Evolutionary conservation across 2,329 filamentous ascomycete species (phyloP).

Genomic region (Fusarium mangiferae): DNA sequence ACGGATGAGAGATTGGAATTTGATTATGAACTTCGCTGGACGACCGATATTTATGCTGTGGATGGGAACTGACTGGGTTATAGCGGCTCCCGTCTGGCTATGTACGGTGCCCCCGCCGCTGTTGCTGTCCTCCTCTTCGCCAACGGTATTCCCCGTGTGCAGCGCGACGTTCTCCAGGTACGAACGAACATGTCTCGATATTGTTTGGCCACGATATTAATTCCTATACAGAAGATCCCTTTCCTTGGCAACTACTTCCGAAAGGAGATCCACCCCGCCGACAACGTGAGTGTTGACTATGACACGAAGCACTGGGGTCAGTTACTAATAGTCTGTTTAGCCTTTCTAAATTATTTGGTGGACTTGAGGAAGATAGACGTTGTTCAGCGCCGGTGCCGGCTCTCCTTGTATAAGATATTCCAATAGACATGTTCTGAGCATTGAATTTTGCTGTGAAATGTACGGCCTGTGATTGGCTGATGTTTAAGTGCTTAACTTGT

Average conservation of each 20-base stretch:
- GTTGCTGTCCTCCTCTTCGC: constrained; percentile 69
- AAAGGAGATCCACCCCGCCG: constrained; percentile 66
- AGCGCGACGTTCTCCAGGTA: constrained; percentile 69
- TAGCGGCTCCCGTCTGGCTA: constrained; percentile 63
- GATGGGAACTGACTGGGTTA: constrained; percentile 25
- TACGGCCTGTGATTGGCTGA: constrained; percentile 39
- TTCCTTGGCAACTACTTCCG: constrained; percentile 62
- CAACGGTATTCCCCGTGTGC: constrained; percentile 70
- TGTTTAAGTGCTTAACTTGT: background rate
- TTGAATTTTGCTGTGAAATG: constrained; percentile 43
- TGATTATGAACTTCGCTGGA: background rate
- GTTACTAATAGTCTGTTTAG: constrained; percentile 44
- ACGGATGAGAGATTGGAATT: background rate
- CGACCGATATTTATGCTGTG: background rate
- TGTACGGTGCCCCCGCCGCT: constrained; percentile 67
- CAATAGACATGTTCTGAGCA: constrained; percentile 48
- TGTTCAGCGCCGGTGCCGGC: constrained; percentile 43
- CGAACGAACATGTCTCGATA: constrained; percentile 6
- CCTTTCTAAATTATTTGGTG: constrained; percentile 53
- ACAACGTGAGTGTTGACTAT: constrained; percentile 64
- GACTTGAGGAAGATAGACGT: constrained; percentile 42
- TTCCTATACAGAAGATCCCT: constrained; percentile 62
- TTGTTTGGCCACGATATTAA: constrained; percentile 34
- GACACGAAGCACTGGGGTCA: no score
- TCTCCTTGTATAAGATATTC: constrained; percentile 53